A percentile compares a stretch with the other conserved stretches of the same genome.
These are phyloP conservation scores for Colletotrichum lini DNA, from an alignment of 2,329 filamentous ascomycete genomes.

Conservation along the genomic window DNA sequence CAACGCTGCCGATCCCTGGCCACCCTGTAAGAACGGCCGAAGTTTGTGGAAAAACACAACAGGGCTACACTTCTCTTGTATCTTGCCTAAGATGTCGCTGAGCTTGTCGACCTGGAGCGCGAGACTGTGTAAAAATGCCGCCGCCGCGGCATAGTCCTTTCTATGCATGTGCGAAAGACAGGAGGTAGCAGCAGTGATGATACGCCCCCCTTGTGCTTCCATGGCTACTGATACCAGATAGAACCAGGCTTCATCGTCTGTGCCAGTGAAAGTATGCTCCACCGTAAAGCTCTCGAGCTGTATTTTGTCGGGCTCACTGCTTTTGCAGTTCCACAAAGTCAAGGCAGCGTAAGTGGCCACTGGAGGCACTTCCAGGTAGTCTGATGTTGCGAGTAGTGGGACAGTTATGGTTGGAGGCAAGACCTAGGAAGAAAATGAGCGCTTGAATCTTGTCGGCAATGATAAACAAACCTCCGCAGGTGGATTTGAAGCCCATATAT, in stretches of 20 bases:
- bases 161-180: not conserved
- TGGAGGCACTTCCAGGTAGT: not conserved
- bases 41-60: conserved; percentile 1
- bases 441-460: not conserved
- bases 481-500: not conserved
- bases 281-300: not conserved
- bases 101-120: not conserved
- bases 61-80: not conserved
- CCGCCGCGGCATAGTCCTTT: not conserved
- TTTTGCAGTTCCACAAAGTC: conserved; percentile 1
- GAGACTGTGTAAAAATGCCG: not conserved
- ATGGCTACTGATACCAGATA: not conserved
- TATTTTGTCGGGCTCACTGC: not conserved
- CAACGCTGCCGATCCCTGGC: not conserved
- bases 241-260: not conserved
- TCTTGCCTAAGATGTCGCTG: not conserved
- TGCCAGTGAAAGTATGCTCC: not conserved
- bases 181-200: not conserved
- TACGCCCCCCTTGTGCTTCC: not conserved
- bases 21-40: not conserved
- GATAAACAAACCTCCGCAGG: not conserved
- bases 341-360: not conserved
- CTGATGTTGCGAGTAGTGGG: not conserved
- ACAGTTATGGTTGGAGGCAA: conserved; percentile 1
- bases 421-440: not conserved